Evolutionary conservation across 1,139 yeast species (phyloP).

Genomic region (Meyerozyma sp.): DNA sequence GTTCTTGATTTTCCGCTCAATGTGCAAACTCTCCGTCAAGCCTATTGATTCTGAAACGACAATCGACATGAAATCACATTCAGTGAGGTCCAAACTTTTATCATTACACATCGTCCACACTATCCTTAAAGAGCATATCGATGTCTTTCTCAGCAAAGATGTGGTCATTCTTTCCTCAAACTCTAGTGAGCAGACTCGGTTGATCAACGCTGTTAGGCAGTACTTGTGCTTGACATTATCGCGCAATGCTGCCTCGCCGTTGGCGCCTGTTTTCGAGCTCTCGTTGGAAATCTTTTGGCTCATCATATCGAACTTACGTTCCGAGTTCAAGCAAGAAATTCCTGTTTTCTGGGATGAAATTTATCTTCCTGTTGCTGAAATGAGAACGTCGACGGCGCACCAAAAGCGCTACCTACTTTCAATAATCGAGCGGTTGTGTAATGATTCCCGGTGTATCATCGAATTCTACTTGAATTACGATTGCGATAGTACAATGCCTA

Average conservation of each 20-base stretch:
- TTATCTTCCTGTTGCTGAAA: conserved; percentile 88
- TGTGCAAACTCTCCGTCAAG: conserved; percentile 89
- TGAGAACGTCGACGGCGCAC: conserved; percentile 86
- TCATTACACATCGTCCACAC: conserved; percentile 87
- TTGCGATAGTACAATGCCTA: conserved; percentile 81
- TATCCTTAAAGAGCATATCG: conserved; percentile 79
- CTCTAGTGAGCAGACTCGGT: conserved; percentile 54
- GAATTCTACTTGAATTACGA: conserved; percentile 94
- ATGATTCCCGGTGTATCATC: conserved; percentile 84
- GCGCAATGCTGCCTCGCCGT: conserved; percentile 87
- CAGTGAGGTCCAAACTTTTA: conserved; percentile 83
- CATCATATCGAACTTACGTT: conserved; percentile 72
- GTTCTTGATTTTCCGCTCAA: conserved; percentile 83
- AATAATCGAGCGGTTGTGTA: conserved; percentile 72
- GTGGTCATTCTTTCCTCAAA: conserved; percentile 56
- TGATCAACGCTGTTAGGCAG: conserved; percentile 79
- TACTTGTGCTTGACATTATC: conserved; percentile 79
- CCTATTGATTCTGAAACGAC: conserved; percentile 57
- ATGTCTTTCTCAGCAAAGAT: conserved; percentile 65
- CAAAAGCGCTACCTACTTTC: conserved; percentile 85
- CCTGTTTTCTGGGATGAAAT: conserved; percentile 92
- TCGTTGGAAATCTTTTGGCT: conserved; percentile 93
- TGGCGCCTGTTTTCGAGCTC: conserved; percentile 89
- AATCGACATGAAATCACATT: conserved; percentile 83
- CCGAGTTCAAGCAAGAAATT: conserved; percentile 85